A percentile compares a stretch with the other conserved stretches of the same genome.
Conservation (phyloP, 2,329 filamentous ascomycete genomes). For the Knufia petricola region DNA sequence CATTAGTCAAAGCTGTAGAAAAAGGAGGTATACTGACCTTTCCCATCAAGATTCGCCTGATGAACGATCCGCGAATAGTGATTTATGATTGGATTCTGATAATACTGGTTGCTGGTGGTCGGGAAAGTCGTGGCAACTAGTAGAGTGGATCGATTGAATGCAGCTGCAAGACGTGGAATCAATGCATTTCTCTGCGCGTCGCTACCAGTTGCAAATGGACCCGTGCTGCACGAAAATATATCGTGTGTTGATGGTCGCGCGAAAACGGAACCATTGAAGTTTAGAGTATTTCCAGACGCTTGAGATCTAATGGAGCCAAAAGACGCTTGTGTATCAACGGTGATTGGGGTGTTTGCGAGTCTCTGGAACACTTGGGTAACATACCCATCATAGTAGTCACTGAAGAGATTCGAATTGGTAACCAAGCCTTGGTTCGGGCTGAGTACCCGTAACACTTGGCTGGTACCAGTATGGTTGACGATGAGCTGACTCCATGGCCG, state of each 20-base stretch:
- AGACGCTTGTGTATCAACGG: constrained; percentile 56
- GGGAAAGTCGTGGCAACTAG: constrained; percentile 36
- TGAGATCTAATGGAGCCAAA: constrained; percentile 45
- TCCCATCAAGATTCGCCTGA: constrained; percentile 47
- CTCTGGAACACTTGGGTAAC: constrained; percentile 46
- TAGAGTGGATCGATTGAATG: constrained; percentile 65
- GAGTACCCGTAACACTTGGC: constrained; percentile 27
- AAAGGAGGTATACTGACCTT: constrained; percentile 27
- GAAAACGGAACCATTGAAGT: constrained; percentile 44
- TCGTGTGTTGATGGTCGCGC: constrained; percentile 49
- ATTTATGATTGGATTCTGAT: constrained; percentile 48
- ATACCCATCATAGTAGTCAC: constrained; percentile 44
- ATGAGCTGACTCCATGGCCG: constrained; percentile 54
- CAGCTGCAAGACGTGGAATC: constrained; percentile 63
- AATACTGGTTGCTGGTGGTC: constrained; percentile 48
- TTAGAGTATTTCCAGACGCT: constrained; percentile 29
- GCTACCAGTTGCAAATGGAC: constrained; percentile 43
- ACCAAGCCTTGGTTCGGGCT: constrained; percentile 36
- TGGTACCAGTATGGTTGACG: constrained; percentile 28
- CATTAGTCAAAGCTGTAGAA: not conserved
- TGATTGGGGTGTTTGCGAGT: constrained; percentile 34
- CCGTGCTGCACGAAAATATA: constrained; percentile 58
- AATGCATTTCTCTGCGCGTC: constrained; percentile 49
- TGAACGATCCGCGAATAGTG: constrained; percentile 60
- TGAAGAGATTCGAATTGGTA: constrained; percentile 38